A percentile compares a stretch with the other conserved stretches of the same genome.
Conservation (phyloP, 2,329 filamentous ascomycete species). For the Gaeumannomyces tritici region DNA sequence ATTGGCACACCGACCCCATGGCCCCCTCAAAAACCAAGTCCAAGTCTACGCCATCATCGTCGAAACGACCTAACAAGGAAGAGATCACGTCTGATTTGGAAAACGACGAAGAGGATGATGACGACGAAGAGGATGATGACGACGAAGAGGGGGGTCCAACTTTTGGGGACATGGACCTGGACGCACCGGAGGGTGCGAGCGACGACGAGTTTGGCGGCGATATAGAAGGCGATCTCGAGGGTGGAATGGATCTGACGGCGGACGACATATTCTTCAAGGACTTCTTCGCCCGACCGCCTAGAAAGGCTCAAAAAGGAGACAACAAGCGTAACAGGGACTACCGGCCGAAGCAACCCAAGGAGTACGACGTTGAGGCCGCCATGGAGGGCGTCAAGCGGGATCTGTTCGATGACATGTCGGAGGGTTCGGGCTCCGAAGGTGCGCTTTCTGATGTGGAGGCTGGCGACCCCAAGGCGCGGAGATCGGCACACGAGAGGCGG, state of each 20-base stretch:
- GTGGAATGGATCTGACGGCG: slow-evolving; percentile 54
- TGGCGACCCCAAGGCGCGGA: slow-evolving; percentile 60
- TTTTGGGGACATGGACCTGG: slow-evolving; percentile 69
- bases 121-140: slow-evolving; percentile 58
- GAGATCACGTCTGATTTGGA: slow-evolving; percentile 19
- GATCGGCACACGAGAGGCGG: slow-evolving; percentile 76
- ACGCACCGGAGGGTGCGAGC: slow-evolving; percentile 60
- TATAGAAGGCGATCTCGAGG: slow-evolving; percentile 43
- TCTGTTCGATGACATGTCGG: slow-evolving; percentile 68
- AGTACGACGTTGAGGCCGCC: slow-evolving; percentile 49
- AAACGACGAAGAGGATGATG: slow-evolving; percentile 35
- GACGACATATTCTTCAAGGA: slow-evolving; percentile 87
- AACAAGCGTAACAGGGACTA: slow-evolving; percentile 28
- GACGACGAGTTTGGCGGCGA: slow-evolving; percentile 53
- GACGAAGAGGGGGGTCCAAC: slow-evolving; percentile 72
- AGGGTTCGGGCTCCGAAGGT: slow-evolving; percentile 30
- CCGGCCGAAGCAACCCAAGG: slow-evolving; percentile 28
- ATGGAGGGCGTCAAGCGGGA: slow-evolving; percentile 15
- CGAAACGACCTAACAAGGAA: slow-evolving; percentile 11
- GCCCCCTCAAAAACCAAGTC: slow-evolving; percentile 22
- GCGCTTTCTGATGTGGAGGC: slow-evolving; percentile 57
- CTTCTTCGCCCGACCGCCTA: slow-evolving; percentile 81
- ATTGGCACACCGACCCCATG: slow-evolving; percentile 78
- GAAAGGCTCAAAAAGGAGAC: slow-evolving; percentile 51
- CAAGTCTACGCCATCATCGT: slow-evolving; percentile 13